Evolutionary conservation across 2,329 filamentous ascomycete species (phyloP).

Genomic region (Calonectria leucothoes): DNA sequence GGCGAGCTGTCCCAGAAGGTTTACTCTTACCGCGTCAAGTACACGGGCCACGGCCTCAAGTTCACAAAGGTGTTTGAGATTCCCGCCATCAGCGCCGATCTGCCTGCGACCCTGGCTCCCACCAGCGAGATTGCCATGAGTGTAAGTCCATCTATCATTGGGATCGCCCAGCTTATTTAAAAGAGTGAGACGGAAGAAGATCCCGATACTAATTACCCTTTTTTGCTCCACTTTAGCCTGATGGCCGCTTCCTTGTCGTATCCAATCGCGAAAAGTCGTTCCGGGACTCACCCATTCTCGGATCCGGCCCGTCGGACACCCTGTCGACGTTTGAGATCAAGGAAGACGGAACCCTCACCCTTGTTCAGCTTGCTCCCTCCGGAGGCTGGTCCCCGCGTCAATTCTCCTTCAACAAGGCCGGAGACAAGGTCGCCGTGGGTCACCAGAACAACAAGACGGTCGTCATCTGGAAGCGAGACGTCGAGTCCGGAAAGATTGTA

Average conservation of each 20-base stretch:
- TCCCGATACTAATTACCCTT: neutral
- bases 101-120: conserved; percentile 33
- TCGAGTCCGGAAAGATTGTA: conserved; percentile 35
- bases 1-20: conserved; percentile 39
- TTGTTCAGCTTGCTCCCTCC: conserved; percentile 33
- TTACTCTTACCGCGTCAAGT: conserved; percentile 37
- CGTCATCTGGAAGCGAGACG: conserved; percentile 37
- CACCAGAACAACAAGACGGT: conserved; percentile 39
- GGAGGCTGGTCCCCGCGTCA: conserved; percentile 38
- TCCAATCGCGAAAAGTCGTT: conserved; percentile 40
- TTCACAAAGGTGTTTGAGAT: conserved; percentile 39
- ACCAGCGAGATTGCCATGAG: conserved; percentile 40
- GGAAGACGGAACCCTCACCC: conserved; percentile 30
- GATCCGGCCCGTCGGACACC: conserved; percentile 34
- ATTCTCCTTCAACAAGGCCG: conserved; percentile 38
- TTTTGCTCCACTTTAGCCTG: conserved; percentile 28
- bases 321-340: conserved; percentile 36
- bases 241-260: conserved; percentile 34
- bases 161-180: rapidly evolving
- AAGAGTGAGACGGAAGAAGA: neutral
- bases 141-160: conserved; percentile 22
- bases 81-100: conserved; percentile 26
- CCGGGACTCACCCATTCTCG: conserved; percentile 22
- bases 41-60: conserved; percentile 17
- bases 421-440: conserved; percentile 39